phyloP scores from a whole-genome alignment of 2,329 filamentous ascomycete species.

The Botryotinia convoluta region DNA sequence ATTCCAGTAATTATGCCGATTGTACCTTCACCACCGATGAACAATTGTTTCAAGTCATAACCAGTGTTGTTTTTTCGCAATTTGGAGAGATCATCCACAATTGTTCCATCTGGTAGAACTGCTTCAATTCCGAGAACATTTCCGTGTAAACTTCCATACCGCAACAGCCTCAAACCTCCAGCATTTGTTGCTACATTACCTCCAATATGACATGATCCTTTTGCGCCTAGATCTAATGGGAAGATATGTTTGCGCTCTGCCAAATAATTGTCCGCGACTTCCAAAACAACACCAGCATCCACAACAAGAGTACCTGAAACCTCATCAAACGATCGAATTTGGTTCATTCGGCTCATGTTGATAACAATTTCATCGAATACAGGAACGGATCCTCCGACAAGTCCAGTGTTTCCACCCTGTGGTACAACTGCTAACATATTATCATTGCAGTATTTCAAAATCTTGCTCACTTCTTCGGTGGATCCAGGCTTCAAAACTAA shows the following conservation, averaged over 20 bases:
- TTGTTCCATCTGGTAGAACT: conserved; percentile 87
- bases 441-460: conserved; percentile 93
- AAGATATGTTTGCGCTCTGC: conserved; percentile 85
- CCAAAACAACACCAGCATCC: conserved; percentile 88
- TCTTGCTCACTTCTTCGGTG: conserved; percentile 84
- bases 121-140: conserved; percentile 90
- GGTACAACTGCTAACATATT: conserved; percentile 90
- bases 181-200: conserved; percentile 97
- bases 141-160: conserved; percentile 93
- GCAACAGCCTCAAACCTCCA: conserved; percentile 81
- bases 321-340: conserved; percentile 87
- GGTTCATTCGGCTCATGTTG: conserved; percentile 86
- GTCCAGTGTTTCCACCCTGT: conserved; percentile 93
- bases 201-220: conserved; percentile 94
- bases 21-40: conserved; percentile 93
- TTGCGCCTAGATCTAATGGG: conserved; percentile 94
- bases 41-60: conserved; percentile 94
- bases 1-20: conserved; percentile 91
- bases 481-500: conserved; percentile 82
- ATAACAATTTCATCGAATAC: conserved; percentile 98
- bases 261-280: conserved; percentile 82
- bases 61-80: conserved; percentile 98
- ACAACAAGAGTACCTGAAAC: conserved; percentile 86
- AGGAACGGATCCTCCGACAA: conserved; percentile 92
- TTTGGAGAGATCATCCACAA: conserved; percentile 83